Evolutionary conservation across 164 flowering plant genomes (phyloP).

Genomic region (Buxus sempervirens): DNA sequence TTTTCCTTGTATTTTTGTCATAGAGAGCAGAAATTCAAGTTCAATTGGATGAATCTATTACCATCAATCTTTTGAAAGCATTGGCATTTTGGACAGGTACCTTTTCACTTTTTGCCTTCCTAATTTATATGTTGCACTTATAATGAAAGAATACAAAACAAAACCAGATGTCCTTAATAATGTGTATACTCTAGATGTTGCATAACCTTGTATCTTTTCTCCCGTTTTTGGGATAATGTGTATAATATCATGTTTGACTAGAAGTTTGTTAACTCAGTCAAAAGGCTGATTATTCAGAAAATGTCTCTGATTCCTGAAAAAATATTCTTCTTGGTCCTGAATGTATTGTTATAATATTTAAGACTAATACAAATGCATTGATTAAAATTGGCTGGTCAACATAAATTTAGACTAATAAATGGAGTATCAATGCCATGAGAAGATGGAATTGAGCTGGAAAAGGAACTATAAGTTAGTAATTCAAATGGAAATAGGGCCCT

Average conservation of each 20-base stretch:
- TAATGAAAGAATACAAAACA: background rate
- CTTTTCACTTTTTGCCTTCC: background rate
- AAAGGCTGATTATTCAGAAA: background rate
- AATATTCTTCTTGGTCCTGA: background rate
- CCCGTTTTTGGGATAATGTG: background rate
- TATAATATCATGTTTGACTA: background rate
- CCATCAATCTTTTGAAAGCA: constrained; percentile 53
- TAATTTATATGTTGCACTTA: background rate
- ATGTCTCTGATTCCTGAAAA: background rate
- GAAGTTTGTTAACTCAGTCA: background rate
- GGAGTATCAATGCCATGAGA: background rate
- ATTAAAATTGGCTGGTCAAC: background rate
- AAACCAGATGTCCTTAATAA: background rate
- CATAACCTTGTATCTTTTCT: no score
- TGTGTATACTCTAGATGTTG: background rate
- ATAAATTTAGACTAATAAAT: background rate
- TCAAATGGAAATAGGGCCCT: background rate
- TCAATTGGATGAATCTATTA: constrained; percentile 36
- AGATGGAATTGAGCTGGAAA: background rate
- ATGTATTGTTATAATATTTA: background rate
- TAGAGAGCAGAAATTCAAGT: constrained; percentile 53
- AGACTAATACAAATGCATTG: background rate
- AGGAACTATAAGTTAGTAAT: background rate
- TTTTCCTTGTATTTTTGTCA: constrained; percentile 7
- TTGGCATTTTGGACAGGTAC: constrained; percentile 72